Base-by-base conservation (phyloP, 1,284 basidiomycete species). In the Boletus sp. region DNA sequence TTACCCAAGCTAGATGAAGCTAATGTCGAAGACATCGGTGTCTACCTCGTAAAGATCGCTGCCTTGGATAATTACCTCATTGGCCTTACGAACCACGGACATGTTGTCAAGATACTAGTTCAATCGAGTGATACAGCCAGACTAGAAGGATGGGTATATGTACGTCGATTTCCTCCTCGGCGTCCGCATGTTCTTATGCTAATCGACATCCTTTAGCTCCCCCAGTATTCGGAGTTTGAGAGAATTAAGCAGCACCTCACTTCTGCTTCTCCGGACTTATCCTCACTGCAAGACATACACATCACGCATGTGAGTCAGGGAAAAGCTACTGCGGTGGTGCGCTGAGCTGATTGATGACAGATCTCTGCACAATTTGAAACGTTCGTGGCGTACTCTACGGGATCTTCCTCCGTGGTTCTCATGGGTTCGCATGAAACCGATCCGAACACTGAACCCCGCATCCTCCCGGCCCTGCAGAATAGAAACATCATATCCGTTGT, bases 281-380 rank as follows among this genome's bases (percentile, higher is more conserved):
- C 68, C 32, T 57, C 71, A 16, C 76, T 79, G 3, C 59, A 66
- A 42, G 68, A 70, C 25, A 66, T 87, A 69, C 73, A 72, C 45
- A 83, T 89, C 53, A 86, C 83, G 27, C 87, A 89, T 69, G 88
- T 88, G 68, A 62, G 49, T 36, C 2, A 17, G 34, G 43, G 35
- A 41, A 54, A 42, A 12, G 26, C 19, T 6, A 16, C 48, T 57
- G 44, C 35, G 8, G 38, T 26, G 39, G 35, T 38, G 19, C 26
- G 36, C 34, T 16, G 32, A 37, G 42, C 53, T 60, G 34, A 65
- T 43, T 54, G 22, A 41, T 26, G 25, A 51, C 65, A 95, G 84
- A 81, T 95, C 48, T 84, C 91, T n/a, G 92, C 88, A 3, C 84
- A 91, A 56, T 94, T 86, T 68, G 57, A 72, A 41, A 82, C 81